Conservation (phyloP, 352 stramenopile genomes). For the Globisporangium spiculum region DNA sequence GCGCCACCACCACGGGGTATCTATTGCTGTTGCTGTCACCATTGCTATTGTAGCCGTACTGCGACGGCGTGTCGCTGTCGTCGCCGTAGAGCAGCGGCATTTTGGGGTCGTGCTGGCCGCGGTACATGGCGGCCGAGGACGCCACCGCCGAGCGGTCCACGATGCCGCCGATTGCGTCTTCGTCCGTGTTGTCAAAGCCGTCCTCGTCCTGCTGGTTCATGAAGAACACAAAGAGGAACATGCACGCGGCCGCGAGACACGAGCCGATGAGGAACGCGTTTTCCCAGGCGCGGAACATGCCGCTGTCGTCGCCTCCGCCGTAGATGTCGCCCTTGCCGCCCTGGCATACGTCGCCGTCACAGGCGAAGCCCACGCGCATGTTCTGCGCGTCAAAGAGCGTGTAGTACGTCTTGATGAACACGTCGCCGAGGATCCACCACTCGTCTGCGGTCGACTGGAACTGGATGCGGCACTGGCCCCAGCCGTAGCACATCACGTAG, state of each 20-base stretch:
- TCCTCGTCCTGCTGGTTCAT: slow-evolving; percentile 76
- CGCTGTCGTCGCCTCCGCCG: slow-evolving; percentile 39
- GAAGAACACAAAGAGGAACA: slow-evolving; percentile 82
- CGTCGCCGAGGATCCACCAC: slow-evolving; percentile 89
- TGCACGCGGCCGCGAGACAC: slow-evolving; percentile 65
- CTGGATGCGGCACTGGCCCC: slow-evolving; percentile 76
- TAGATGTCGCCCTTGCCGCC: slow-evolving; percentile 69
- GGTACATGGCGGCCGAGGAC: slow-evolving; percentile 1
- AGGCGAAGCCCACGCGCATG: slow-evolving; percentile 87
- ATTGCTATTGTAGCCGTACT: slow-evolving; percentile 16
- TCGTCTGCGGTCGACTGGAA: slow-evolving; percentile 70
- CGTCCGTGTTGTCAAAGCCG: slow-evolving; percentile 13
- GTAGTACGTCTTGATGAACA: slow-evolving; percentile 92
- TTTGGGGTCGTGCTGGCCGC: slow-evolving; percentile 46
- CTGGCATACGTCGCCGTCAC: slow-evolving; percentile 71
- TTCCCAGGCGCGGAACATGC: slow-evolving; percentile 51
- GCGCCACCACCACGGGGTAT: slow-evolving; percentile 21
- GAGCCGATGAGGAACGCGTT: slow-evolving; percentile 68
- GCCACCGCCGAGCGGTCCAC: slow-evolving; percentile 27
- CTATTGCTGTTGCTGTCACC: slow-evolving; percentile 16
- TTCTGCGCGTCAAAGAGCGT: slow-evolving; percentile 89
- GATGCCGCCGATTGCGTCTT: slow-evolving; percentile 24
- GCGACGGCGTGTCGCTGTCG: slow-evolving; percentile 21
- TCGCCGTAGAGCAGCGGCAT: slow-evolving; percentile 54
- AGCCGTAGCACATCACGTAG: slow-evolving; percentile 75